Evolutionary conservation across 768 basidiomycete genomes (phyloP), one percentile per base, ranked within the genome.

Genomic region (Porphyrellus cyaneotinctus): DNA sequence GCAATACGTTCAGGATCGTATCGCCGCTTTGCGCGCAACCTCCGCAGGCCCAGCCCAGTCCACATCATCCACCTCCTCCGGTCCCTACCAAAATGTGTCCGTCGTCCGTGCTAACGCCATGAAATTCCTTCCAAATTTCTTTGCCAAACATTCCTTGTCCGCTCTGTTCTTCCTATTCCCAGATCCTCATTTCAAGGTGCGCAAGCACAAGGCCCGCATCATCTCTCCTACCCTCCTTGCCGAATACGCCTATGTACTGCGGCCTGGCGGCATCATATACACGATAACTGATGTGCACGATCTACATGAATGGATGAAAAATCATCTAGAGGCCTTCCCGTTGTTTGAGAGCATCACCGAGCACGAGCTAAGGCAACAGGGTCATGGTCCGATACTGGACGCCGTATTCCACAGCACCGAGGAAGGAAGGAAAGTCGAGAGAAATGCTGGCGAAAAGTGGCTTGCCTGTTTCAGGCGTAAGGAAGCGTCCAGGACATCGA

Each of bases 121-220:
- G 95, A 98, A 98, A 73, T 97, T 98, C 70, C 78, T 97, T 50
- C 90, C 95, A 7, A 98, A 98, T 71, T 97, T 93, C 71, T 97
- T 99, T 70, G 66, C 78, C 22, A 94, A 95, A 66, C 85, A 85
- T 52, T 95, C 95, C 57, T 77, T 99, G 33, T 86, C 88, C 18
- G 85, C 95, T 43, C 78, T 99, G 45, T 99, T 99, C 74, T 98
- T 99, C 76, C 81, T 98, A 53, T 99, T 98, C 72, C 97, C 97
- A 37, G 97, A 99, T 71, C 97, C 97, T 0, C 97, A 98, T 70
- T 99, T 99, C 81, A 98, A 99, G 70, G 79, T 82, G 10, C 85
- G 95, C 62, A 99, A 99, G 70, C 95, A 98, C 78, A 99, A 99
- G 74, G 95, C 95, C 2, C 87, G 97, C 65, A 98, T 98, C 67